Percentiles rank a stretch among this genome's conserved stretches.
Conservation (phyloP, 306 rosid species). For the Cicer chorassanicum region DNA sequence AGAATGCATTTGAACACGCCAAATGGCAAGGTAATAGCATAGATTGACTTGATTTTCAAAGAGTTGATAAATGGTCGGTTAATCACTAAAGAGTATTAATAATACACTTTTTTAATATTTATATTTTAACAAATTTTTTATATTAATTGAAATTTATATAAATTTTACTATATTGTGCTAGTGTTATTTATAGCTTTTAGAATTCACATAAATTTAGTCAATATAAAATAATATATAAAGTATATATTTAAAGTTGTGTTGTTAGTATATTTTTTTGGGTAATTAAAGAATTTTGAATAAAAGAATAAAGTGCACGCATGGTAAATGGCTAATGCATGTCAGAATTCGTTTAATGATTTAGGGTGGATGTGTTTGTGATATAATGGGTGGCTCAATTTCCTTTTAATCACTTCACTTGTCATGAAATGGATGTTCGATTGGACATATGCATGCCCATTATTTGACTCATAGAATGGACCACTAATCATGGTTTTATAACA, state of each 20-base stretch:
- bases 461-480: conserved; percentile 38
- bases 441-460: conserved; percentile 40
- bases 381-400: conserved; percentile 41
- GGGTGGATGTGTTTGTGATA: conserved; percentile 13
- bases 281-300: conserved; percentile 16
- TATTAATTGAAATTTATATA: no score
- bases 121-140: no score
- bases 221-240: no score
- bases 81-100: neutral
- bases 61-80: neutral
- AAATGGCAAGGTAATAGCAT: conserved; percentile 39
- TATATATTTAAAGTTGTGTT: no score
- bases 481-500: conserved; percentile 40
- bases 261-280: neutral
- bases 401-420: conserved; percentile 28
- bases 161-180: no score
- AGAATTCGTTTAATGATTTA: conserved; percentile 34
- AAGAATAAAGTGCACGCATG: conserved; percentile 2
- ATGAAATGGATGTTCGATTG: conserved; percentile 42
- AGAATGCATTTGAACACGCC: conserved; percentile 39
- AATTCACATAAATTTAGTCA: no score
- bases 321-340: neutral
- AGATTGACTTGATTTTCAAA: conserved; percentile 1
- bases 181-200: no score
- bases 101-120: no score